Percentiles rank a stretch among this genome's conserved stretches.
Evolutionary conservation across 345 rosid species (phyloP).

Genomic region (Eucalyptus fibrosa): DNA sequence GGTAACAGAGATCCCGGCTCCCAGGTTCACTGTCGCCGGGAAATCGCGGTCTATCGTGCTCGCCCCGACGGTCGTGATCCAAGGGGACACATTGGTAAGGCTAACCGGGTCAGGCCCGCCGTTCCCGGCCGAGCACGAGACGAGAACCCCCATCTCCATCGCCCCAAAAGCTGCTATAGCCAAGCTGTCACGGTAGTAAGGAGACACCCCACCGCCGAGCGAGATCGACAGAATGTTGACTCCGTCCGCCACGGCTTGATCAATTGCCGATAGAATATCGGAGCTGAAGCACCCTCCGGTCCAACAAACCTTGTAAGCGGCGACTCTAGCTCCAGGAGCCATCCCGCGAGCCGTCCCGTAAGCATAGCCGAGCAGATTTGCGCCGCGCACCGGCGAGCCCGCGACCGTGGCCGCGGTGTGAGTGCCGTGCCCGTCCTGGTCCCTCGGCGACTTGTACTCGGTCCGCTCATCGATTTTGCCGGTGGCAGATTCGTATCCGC

Average conservation of each 20-base stretch:
- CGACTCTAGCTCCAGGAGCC: conserved; percentile 68
- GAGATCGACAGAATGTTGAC: conserved; percentile 65
- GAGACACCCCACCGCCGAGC: conserved; percentile 66
- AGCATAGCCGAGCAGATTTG: conserved; percentile 60
- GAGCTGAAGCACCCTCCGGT: conserved; percentile 61
- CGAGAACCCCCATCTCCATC: conserved; percentile 77
- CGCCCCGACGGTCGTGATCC: conserved; percentile 81
- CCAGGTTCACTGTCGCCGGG: conserved; percentile 46
- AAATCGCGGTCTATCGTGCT: conserved; percentile 73
- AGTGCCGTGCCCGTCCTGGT: conserved; percentile 74
- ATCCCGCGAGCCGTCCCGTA: conserved; percentile 71
- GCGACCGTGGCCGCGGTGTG: conserved; percentile 78
- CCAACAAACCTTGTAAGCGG: conserved; percentile 80
- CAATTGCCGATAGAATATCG: conserved; percentile 65
- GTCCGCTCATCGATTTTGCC: conserved; percentile 41
- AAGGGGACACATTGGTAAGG: conserved; percentile 66
- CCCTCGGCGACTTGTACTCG: conserved; percentile 69
- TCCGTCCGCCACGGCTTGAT: conserved; percentile 67
- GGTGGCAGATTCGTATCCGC: conserved; percentile 53
- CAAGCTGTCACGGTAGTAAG: conserved; percentile 42
- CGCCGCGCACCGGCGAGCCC: conserved; percentile 47
- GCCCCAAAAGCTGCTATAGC: conserved; percentile 76
- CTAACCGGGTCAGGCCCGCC: conserved; percentile 58
- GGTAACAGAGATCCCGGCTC: conserved; percentile 11
- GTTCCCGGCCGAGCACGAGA: conserved; percentile 70